Evolutionary conservation across 2,329 filamentous ascomycete species (phyloP).

Genomic region (Diaporthe citri): DNA sequence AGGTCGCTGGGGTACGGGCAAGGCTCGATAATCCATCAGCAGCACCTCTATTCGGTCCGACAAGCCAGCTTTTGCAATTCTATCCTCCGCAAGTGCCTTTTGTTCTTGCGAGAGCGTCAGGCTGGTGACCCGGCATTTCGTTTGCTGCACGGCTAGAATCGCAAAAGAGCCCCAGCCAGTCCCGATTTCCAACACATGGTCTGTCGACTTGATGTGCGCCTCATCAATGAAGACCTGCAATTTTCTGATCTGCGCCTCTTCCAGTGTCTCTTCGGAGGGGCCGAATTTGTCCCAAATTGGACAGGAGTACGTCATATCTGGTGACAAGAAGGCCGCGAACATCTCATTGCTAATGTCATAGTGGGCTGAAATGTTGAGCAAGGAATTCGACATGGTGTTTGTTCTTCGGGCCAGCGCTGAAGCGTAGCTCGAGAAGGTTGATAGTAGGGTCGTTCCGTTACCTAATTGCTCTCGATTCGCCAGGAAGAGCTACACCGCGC

Average conservation of each 20-base stretch:
- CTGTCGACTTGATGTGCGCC: slow-evolving; percentile 71
- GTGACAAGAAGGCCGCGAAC: slow-evolving; percentile 79
- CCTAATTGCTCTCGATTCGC: slow-evolving; percentile 73
- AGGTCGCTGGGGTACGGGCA: slow-evolving; percentile 64
- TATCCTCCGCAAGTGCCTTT: slow-evolving; percentile 74
- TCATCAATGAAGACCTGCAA: slow-evolving; percentile 75
- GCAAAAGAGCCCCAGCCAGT: slow-evolving; percentile 83
- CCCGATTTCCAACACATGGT: slow-evolving; percentile 81
- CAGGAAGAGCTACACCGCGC: slow-evolving; percentile 71
- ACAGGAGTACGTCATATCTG: slow-evolving; percentile 84
- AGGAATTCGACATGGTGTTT: slow-evolving; percentile 69
- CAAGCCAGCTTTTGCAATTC: slow-evolving; percentile 72
- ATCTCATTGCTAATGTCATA: slow-evolving; percentile 84
- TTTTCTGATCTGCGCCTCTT: slow-evolving; percentile 77
- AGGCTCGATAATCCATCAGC: slow-evolving; percentile 76
- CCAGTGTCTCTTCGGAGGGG: slow-evolving; percentile 66
- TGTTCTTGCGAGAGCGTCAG: slow-evolving; percentile 78
- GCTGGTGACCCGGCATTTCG: slow-evolving; percentile 77
- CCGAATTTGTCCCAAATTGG: slow-evolving; percentile 70
- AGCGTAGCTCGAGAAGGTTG: slow-evolving; percentile 68
- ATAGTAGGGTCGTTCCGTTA: slow-evolving; percentile 74
- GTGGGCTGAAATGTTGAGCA: slow-evolving; percentile 77
- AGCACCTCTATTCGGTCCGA: slow-evolving; percentile 72
- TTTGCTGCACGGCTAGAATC: slow-evolving; percentile 74
- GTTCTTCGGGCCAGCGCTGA: slow-evolving; percentile 69